Evolutionary conservation across 805 yeast genomes (phyloP).

Genomic region (Kodamaea hsintzibuensis): DNA sequence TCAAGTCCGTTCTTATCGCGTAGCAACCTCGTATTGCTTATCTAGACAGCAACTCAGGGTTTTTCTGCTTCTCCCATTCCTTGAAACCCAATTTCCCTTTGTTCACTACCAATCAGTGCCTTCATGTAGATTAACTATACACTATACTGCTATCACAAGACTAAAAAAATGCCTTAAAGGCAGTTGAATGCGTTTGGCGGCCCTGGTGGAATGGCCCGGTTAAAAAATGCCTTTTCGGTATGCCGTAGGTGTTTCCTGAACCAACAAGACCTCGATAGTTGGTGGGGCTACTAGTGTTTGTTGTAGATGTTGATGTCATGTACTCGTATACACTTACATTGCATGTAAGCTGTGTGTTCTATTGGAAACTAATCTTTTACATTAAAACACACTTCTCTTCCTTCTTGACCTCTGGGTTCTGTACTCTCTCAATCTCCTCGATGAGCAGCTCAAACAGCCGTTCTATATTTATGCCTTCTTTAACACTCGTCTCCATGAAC

Average conservation of each 20-base stretch:
- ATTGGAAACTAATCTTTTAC: not conserved
- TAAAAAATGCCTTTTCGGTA: not conserved
- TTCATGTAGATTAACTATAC: not conserved
- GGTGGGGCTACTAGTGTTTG: no score
- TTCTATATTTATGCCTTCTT: conserved; percentile 53
- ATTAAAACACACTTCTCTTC: conserved; percentile 53
- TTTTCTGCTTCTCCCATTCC: not conserved
- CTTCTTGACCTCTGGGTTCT: conserved; percentile 49
- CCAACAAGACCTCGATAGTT: no score
- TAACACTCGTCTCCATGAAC: conserved; percentile 51
- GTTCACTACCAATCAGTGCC: not conserved
- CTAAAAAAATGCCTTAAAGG: not conserved
- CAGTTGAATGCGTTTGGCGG: not conserved
- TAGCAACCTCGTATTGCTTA: not conserved
- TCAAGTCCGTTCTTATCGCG: not conserved
- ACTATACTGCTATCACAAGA: not conserved
- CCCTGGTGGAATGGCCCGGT: not conserved
- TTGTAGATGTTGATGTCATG: no score
- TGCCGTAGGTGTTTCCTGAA: not conserved
- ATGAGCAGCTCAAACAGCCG: conserved; percentile 61
- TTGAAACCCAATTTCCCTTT: not conserved
- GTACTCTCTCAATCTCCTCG: conserved; percentile 58
- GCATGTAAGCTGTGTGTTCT: no score
- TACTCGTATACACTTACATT: no score
- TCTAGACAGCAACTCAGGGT: not conserved